phyloP scores from a whole-genome alignment of 2,329 filamentous ascomycete species.

The Thyridium curvatum region DNA sequence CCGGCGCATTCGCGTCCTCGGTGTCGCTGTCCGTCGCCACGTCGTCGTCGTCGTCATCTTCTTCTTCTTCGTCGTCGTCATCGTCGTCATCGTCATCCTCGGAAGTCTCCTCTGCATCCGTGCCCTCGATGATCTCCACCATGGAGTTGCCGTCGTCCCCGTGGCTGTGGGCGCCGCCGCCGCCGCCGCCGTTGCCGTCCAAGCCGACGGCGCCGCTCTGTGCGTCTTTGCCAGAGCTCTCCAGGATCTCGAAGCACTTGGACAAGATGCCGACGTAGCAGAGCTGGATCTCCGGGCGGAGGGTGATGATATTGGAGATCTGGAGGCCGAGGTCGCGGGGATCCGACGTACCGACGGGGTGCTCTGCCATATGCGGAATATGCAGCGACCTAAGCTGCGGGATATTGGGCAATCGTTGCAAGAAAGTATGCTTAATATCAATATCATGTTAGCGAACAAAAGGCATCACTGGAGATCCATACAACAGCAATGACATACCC shows the following conservation, averaged over 20 bases:
- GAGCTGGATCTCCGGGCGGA: conserved; percentile 69
- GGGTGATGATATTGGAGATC: conserved; percentile 69
- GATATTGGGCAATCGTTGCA: conserved; percentile 66
- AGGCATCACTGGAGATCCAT: no score
- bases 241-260: conserved; percentile 79
- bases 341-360: conserved; percentile 31
- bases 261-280: conserved; percentile 71
- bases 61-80: conserved; percentile 40
- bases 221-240: conserved; percentile 27
- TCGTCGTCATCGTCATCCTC: conserved; percentile 41
- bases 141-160: conserved; percentile 9
- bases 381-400: conserved; percentile 54
- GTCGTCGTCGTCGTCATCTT: conserved; percentile 35
- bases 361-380: conserved; percentile 16
- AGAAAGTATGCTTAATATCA: conserved; percentile 64
- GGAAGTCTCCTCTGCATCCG: conserved; percentile 10
- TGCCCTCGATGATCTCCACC: conserved; percentile 9
- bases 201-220: conserved; percentile 28
- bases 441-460: conserved; percentile 14
- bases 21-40: conserved; percentile 9
- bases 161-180: conserved; percentile 7
- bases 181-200: conserved; percentile 26
- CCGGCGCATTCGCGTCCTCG: conserved; percentile 20
- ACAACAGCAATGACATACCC: conserved; percentile 48
- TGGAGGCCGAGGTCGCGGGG: conserved; percentile 68